phyloP scores from a whole-genome alignment of 148 eudicot species.

The Camellia lanceoleosa region DNA sequence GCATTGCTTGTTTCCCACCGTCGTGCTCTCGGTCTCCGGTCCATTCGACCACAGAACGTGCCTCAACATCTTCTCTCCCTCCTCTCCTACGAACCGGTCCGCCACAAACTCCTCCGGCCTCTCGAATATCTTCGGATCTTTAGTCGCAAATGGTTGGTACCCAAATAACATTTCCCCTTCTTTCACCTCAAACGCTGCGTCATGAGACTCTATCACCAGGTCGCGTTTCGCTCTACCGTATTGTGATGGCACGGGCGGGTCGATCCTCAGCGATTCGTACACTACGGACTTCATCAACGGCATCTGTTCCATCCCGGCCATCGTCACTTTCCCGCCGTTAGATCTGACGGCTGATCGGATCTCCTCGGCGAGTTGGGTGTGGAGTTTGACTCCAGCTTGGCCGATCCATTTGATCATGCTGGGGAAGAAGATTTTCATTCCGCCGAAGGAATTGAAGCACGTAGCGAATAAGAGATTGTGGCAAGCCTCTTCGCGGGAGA shows the following conservation, averaged over 20 bases:
- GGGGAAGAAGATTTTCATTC: slow-evolving; percentile 78
- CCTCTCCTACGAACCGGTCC: slow-evolving; percentile 66
- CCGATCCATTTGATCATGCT: slow-evolving; percentile 78
- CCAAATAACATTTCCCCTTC: slow-evolving; percentile 83
- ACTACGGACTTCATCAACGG: slow-evolving; percentile 75
- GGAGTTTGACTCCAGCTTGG: slow-evolving; percentile 62
- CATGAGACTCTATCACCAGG: slow-evolving; percentile 65
- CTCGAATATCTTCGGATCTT: slow-evolving; percentile 70
- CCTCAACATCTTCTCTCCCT: slow-evolving; percentile 52
- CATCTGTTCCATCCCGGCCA: slow-evolving; percentile 76
- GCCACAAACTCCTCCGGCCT: slow-evolving; percentile 72
- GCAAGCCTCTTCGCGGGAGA: slow-evolving; percentile 76
- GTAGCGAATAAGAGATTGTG: slow-evolving; percentile 79
- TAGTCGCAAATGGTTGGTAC: slow-evolving; percentile 81
- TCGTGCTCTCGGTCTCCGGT: slow-evolving; percentile 59
- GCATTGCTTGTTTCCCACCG: slow-evolving; percentile 69
- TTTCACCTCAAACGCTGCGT: slow-evolving; percentile 63
- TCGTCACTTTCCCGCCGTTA: slow-evolving; percentile 55
- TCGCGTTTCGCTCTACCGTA: slow-evolving; percentile 62
- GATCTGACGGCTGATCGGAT: slow-evolving; percentile 54
- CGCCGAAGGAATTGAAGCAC: slow-evolving; percentile 89
- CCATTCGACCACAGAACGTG: slow-evolving; percentile 94
- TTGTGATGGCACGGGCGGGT: slow-evolving; percentile 77
- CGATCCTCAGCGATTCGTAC: slow-evolving; percentile 69
- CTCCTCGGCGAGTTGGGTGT: slow-evolving; percentile 58